These are phyloP conservation scores for Sarocladium strictum DNA, from an alignment of 2,329 filamentous ascomycete species.

Conservation along the genomic window DNA sequence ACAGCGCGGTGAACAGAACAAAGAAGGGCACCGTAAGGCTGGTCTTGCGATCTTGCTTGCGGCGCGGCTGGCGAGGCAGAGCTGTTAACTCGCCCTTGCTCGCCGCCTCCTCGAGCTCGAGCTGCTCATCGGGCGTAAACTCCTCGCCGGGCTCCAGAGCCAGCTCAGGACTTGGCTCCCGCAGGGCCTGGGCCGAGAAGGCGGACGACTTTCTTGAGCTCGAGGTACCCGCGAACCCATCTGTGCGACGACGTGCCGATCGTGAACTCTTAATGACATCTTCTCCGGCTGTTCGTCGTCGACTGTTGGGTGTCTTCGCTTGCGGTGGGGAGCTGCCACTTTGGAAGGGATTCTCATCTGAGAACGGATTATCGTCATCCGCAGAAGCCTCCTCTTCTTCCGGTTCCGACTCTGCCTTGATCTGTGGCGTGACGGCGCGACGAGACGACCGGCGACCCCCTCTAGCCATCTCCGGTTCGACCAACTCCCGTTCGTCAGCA, in stretches of 20 bases:
- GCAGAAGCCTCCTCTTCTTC: conserved; percentile 51
- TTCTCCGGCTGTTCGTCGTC: conserved; percentile 41
- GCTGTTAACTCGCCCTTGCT: conserved; percentile 43
- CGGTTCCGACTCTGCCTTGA: conserved; percentile 49
- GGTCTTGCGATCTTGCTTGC: conserved; percentile 29
- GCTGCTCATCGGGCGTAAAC: conserved; percentile 85
- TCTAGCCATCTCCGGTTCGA: conserved; percentile 29
- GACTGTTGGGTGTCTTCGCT: conserved; percentile 40
- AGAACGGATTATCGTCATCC: conserved; percentile 45
- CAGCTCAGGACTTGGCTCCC: conserved; percentile 27
- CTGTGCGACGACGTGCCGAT: conserved; percentile 39
- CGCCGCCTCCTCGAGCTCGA: conserved; percentile 68
- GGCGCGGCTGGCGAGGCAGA: conserved; percentile 35
- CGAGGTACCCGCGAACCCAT: conserved; percentile 21
- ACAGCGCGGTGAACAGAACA: conserved; percentile 63
- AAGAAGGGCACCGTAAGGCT: conserved; percentile 60
- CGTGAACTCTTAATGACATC: conserved; percentile 36
- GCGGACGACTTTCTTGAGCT: conserved; percentile 51
- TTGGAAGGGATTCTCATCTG: conserved; percentile 89
- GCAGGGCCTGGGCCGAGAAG: conserved; percentile 37
- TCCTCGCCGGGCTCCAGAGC: conserved; percentile 72
- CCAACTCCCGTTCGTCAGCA: conserved; percentile 37
- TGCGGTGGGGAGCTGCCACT: conserved; percentile 66
- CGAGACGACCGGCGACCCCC: conserved; percentile 39
- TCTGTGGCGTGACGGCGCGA: conserved; percentile 42